A percentile compares a stretch with the other conserved stretches of the same genome.
These are phyloP conservation scores for Crocinoboletus sp. DNA, from an alignment of 1,284 basidiomycete genomes.

Conservation along the genomic window DNA sequence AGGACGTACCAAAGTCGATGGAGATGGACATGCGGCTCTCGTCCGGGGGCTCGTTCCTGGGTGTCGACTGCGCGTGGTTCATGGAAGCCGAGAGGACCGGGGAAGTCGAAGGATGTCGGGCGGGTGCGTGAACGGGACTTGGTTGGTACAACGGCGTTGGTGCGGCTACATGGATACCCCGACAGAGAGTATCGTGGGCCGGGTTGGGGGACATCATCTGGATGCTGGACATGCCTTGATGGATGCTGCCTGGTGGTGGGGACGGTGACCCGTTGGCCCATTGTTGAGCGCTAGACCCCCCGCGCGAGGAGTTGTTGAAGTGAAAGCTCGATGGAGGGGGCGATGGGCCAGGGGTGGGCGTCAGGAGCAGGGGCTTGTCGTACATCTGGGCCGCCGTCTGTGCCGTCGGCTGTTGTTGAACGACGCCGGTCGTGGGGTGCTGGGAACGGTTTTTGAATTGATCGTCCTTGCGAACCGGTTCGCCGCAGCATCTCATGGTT, in stretches of 20 bases:
- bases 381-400: constrained; percentile 31
- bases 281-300: constrained; percentile 11
- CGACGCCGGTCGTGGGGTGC: constrained; percentile 21
- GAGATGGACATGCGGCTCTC: constrained; percentile 70
- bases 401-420: constrained; percentile 51
- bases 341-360: constrained; percentile 24
- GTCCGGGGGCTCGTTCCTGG: constrained; percentile 31
- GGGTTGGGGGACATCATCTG: not conserved
- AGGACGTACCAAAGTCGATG: constrained; percentile 70
- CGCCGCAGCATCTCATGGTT: constrained; percentile 59
- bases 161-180: not conserved
- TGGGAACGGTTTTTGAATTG: constrained; percentile 32
- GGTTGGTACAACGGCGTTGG: constrained; percentile 30
- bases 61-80: constrained; percentile 2
- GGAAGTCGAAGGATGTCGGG: constrained; percentile 21
- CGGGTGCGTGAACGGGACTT: constrained; percentile 33
- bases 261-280: constrained; percentile 36
- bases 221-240: constrained; percentile 3
- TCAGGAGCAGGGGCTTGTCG: constrained; percentile 23
- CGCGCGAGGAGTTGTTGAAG: constrained; percentile 25
- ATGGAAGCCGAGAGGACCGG: constrained; percentile 16
- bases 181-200: constrained; percentile 6
- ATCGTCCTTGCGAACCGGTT: constrained; percentile 32
- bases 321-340: constrained; percentile 26
- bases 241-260: constrained; percentile 23